Evolutionary conservation across 768 basidiomycete genomes (phyloP).

Genomic region (Termitomyces heimii): DNA sequence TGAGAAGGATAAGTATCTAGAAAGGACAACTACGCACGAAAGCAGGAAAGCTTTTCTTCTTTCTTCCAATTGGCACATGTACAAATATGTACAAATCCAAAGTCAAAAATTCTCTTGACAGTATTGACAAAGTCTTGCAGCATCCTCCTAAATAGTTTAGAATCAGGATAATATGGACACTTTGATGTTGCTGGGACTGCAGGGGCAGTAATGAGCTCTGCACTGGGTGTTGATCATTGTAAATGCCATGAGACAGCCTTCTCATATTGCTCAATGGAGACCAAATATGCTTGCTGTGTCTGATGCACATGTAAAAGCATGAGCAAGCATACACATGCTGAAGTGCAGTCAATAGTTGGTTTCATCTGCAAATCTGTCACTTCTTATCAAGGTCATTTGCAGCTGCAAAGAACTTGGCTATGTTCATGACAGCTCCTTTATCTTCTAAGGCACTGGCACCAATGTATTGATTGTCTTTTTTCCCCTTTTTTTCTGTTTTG

Average conservation of each 20-base stretch:
- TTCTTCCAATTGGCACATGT: no score
- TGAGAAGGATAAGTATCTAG: not conserved
- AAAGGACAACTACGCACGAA: slow-evolving; percentile 40
- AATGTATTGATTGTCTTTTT: slow-evolving; percentile 84
- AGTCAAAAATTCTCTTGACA: no score
- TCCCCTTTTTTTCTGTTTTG: no score
- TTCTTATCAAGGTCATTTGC: slow-evolving; percentile 71
- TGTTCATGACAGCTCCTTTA: slow-evolving; percentile 80
- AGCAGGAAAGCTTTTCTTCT: no score
- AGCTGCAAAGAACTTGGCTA: slow-evolving; percentile 84
- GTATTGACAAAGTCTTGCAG: no score
- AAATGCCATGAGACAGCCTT: slow-evolving; percentile 96
- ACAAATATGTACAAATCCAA: no score
- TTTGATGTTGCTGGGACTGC: no score
- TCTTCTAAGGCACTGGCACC: slow-evolving; percentile 79
- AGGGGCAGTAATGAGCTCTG: slow-evolving; percentile 57
- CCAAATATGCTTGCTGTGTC: slow-evolving; percentile 75
- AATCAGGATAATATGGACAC: no score
- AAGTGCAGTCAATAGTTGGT: slow-evolving; percentile 91
- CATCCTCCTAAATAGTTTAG: no score
- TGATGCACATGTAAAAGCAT: slow-evolving; percentile 85
- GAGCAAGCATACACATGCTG: slow-evolving; percentile 93
- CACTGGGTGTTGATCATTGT: slow-evolving; percentile 88
- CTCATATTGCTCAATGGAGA: slow-evolving; percentile 85
- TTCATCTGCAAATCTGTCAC: slow-evolving; percentile 85